Evolutionary conservation across 2,329 filamentous ascomycete species (phyloP).

Genomic region (Trichoderma brevicompactum): DNA sequence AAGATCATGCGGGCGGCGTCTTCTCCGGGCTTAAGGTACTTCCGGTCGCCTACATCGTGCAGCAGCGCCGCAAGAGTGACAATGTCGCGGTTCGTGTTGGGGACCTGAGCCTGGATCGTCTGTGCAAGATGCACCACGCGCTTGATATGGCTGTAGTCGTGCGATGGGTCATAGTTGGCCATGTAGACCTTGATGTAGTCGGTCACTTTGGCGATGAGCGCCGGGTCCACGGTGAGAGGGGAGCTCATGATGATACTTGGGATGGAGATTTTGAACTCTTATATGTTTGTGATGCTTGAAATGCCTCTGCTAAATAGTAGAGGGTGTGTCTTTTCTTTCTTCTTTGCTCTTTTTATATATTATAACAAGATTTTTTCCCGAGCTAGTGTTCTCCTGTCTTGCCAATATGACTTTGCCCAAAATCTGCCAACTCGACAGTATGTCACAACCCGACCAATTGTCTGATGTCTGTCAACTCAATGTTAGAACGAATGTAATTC

Average conservation of each 20-base stretch:
- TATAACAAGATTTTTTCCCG: background rate
- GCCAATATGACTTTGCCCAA: background rate
- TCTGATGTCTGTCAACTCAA: background rate
- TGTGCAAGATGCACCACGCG: conserved; percentile 77
- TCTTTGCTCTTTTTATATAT: background rate
- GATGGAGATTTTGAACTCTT: background rate
- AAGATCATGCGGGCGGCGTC: conserved; percentile 61
- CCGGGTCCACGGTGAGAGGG: conserved; percentile 40
- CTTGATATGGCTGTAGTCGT: conserved; percentile 84
- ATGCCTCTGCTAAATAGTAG: background rate
- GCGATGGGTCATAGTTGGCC: conserved; percentile 79
- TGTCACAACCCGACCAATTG: background rate
- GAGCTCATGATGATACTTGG: conserved; percentile 34
- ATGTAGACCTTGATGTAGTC: conserved; percentile 73
- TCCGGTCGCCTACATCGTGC: conserved; percentile 89
- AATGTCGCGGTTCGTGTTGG: conserved; percentile 46
- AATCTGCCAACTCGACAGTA: background rate
- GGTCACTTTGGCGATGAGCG: conserved; percentile 60
- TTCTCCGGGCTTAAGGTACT: conserved; percentile 68
- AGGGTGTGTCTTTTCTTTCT: background rate
- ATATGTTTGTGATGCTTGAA: background rate
- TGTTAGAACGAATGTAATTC: background rate
- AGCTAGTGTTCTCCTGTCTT: background rate
- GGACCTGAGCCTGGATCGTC: conserved; percentile 61
- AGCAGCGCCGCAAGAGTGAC: conserved; percentile 74